Percentiles rank a stretch among this genome's conserved stretches.
Conservation (phyloP, 2,329 filamentous ascomycete genomes). For the Alternaria alternata region DNA sequence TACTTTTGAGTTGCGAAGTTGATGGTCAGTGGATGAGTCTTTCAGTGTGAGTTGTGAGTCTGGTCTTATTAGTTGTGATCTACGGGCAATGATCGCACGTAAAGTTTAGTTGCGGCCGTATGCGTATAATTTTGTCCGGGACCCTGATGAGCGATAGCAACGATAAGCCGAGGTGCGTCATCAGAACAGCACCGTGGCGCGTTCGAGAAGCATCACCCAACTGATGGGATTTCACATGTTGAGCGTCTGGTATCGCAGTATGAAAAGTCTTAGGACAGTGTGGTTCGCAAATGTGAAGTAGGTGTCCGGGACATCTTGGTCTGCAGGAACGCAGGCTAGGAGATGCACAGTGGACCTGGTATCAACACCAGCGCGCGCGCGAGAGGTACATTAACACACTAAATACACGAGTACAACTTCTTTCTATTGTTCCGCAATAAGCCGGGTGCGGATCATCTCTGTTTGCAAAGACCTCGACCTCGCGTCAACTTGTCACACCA, state of each 20-base stretch:
- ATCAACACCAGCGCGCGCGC: not conserved
- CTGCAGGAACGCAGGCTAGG: not conserved
- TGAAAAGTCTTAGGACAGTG: not conserved
- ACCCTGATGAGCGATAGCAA: not conserved
- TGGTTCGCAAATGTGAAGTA: not conserved
- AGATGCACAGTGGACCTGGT: not conserved
- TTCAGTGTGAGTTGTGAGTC: not conserved
- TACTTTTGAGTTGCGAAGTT: accelerated
- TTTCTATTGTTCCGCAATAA: not conserved
- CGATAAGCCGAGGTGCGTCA: not conserved
- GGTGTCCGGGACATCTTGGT: not conserved
- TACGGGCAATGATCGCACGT: not conserved
- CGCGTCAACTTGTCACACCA: slow-evolving; percentile 11
- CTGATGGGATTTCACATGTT: not conserved
- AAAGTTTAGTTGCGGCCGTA: not conserved
- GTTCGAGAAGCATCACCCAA: not conserved
- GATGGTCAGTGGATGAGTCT: not conserved
- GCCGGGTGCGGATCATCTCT: not conserved
- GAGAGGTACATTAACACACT: not conserved
- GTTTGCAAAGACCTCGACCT: not conserved
- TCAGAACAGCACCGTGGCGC: not conserved
- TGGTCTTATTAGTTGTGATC: not conserved
- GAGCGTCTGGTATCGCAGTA: no score
- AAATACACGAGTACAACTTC: not conserved
- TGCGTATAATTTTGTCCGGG: not conserved